These are phyloP conservation scores for Pseudocercospora vitis DNA, from an alignment of 2,329 filamentous ascomycete genomes.

Conservation along the genomic window DNA sequence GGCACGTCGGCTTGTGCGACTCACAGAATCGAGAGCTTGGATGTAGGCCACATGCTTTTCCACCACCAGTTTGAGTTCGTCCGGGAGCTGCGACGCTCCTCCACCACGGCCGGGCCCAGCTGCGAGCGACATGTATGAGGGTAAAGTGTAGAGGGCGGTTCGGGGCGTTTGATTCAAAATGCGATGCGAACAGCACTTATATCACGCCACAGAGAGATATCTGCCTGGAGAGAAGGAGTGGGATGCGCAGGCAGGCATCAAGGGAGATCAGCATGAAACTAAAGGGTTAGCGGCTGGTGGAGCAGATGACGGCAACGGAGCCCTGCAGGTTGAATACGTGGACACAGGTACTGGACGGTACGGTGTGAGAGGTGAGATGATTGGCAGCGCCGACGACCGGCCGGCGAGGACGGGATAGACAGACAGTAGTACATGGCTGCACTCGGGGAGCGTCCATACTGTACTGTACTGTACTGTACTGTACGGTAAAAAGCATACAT, in stretches of 20 bases:
- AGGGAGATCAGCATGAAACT: not conserved
- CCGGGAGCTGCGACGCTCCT: conserved; percentile 40
- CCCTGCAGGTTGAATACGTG: not conserved
- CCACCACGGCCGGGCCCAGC: conserved; percentile 60
- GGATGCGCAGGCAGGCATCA: conserved; percentile 13
- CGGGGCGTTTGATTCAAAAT: too few relatives aligned
- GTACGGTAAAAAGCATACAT: too few relatives aligned
- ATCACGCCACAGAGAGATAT: not conserved
- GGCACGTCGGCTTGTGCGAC: conserved; percentile 27
- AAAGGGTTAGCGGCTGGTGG: not conserved
- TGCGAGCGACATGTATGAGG: conserved; percentile 56
- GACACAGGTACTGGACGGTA: not conserved
- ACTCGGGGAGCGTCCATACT: too few relatives aligned
- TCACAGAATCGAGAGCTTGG: conserved; percentile 81
- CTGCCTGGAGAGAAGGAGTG: too few relatives aligned
- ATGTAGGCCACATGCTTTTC: conserved; percentile 87
- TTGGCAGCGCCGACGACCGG: too few relatives aligned
- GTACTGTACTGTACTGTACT: too few relatives aligned
- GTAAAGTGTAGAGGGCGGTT: too few relatives aligned
- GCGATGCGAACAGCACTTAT: too few relatives aligned
- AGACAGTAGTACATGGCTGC: too few relatives aligned
- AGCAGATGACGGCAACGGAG: not conserved
- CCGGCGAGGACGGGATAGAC: not conserved
- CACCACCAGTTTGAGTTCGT: conserved; percentile 54
- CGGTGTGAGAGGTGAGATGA: too few relatives aligned